These are phyloP conservation scores for Oryza meridionalis DNA, from an alignment of 176 grass and related monocot species.

Conservation along the genomic window DNA sequence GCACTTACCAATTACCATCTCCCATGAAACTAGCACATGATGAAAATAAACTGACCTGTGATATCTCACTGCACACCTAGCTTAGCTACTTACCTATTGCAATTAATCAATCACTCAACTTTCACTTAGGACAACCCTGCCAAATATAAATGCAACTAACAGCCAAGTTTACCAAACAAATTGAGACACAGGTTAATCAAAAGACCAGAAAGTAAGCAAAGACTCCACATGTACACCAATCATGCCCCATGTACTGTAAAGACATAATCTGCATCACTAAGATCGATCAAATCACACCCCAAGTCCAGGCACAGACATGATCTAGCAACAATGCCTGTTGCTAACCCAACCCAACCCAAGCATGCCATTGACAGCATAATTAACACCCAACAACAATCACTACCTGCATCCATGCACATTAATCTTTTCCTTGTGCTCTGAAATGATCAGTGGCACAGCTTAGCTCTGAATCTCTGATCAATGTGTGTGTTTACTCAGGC, in stretches of 20 bases:
- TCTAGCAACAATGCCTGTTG: neutral
- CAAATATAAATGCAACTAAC: neutral
- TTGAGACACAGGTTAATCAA: neutral
- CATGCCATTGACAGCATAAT: neutral
- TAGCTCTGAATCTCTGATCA: neutral
- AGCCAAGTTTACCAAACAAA: neutral
- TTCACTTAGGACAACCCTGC: neutral
- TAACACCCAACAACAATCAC: neutral
- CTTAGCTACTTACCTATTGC: neutral
- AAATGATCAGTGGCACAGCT: neutral
- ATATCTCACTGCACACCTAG: neutral
- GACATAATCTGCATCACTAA: neutral
- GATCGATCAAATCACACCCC: neutral
- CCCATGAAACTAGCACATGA: constrained; percentile 6
- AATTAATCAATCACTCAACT: neutral
- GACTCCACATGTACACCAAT: constrained; percentile 1
- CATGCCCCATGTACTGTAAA: neutral
- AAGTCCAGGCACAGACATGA: neutral
- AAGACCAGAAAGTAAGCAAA: neutral
- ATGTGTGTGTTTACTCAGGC: neutral
- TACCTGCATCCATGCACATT: neutral
- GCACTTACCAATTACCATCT: neutral
- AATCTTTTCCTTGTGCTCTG: neutral
- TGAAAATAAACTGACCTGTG: neutral
- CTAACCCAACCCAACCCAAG: neutral